Conservation (phyloP, 2,329 filamentous ascomycete species). For the Fusarium austroafricanum region DNA sequence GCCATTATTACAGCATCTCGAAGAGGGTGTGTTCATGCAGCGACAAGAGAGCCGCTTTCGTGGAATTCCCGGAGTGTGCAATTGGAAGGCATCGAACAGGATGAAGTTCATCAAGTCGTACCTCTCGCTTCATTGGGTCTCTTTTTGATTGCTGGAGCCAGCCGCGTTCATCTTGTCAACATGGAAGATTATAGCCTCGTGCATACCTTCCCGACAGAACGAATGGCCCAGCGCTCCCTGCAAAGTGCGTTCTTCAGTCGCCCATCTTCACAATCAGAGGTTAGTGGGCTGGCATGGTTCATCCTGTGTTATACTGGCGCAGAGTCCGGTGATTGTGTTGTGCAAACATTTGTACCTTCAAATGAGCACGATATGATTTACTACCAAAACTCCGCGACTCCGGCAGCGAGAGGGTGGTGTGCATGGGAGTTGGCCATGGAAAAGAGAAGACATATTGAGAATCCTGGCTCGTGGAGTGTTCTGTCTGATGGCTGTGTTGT, state of each 20-base stretch:
- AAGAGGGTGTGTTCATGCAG: conserved; percentile 63
- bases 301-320: conserved; percentile 71
- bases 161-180: conserved; percentile 69
- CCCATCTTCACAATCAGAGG: conserved; percentile 61
- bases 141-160: conserved; percentile 69
- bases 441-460: conserved; percentile 64
- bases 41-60: conserved; percentile 53
- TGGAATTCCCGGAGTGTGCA: conserved; percentile 65
- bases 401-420: conserved; percentile 58
- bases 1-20: conserved; percentile 60
- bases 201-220: conserved; percentile 70
- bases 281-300: conserved; percentile 69
- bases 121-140: conserved; percentile 67
- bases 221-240: conserved; percentile 69
- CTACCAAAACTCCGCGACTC: conserved; percentile 57
- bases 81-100: conserved; percentile 58
- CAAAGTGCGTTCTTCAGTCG: conserved; percentile 66
- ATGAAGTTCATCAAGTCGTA: conserved; percentile 65
- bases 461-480: conserved; percentile 74
- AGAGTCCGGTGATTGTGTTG: conserved; percentile 70
- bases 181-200: conserved; percentile 60
- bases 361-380: conserved; percentile 67
- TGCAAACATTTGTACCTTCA: conserved; percentile 71
- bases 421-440: conserved; percentile 65
- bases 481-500: conserved; percentile 70